These are phyloP conservation scores for Monosporascus cannonballus DNA, from an alignment of 2,329 filamentous ascomycete species.

Conservation along the genomic window DNA sequence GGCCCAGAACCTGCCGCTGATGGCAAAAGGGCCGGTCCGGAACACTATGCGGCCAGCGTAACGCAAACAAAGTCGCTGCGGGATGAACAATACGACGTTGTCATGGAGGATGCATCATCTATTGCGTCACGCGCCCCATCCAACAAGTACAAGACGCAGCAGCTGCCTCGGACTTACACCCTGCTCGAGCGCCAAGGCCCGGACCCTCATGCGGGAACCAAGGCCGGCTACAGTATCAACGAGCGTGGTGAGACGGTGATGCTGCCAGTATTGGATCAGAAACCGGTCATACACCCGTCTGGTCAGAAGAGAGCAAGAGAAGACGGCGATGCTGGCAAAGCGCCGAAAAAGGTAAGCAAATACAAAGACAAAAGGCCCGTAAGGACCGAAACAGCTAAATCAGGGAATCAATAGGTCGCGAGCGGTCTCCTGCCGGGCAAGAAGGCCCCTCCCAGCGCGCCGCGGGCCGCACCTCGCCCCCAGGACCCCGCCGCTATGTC, in stretches of 20 bases:
- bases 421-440: constrained; percentile 12
- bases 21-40: neutral
- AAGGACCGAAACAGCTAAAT: constrained; percentile 6
- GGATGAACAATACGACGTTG: constrained; percentile 13
- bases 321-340: constrained; percentile 14
- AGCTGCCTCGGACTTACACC: constrained; percentile 22
- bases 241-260: constrained; percentile 23
- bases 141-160: constrained; percentile 16
- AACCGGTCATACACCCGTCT: constrained; percentile 24
- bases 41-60: neutral
- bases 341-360: constrained; percentile 21
- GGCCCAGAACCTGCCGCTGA: neutral
- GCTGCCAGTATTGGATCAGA: constrained; percentile 14
- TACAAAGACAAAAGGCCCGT: neutral
- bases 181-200: constrained; percentile 14
- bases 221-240: constrained; percentile 16
- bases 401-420: constrained; percentile 10
- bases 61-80: neutral
- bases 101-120: constrained; percentile 22
- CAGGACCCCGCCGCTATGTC: constrained; percentile 24
- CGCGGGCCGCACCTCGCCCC: constrained; percentile 20
- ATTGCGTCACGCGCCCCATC: constrained; percentile 5
- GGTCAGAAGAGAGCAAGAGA: constrained; percentile 22
- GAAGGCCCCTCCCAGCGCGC: constrained; percentile 16
- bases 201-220: constrained; percentile 2